These are phyloP conservation scores for Clavispora phyllophila DNA, from an alignment of 805 yeast species.

Conservation along the genomic window DNA sequence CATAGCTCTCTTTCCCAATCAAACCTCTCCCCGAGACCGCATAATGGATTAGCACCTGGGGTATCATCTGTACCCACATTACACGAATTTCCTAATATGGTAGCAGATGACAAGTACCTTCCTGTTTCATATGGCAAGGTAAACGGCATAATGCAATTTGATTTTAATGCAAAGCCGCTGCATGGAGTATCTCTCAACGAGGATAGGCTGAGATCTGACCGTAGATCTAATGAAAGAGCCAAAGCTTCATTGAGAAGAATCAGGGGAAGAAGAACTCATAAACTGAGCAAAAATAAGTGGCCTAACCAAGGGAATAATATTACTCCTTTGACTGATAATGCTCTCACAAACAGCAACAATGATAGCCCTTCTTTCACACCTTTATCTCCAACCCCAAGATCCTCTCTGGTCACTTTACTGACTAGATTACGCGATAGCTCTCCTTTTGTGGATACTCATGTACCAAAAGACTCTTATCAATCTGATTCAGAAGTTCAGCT, in stretches of 20 bases:
- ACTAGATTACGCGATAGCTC: not conserved
- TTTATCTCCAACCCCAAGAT: slow-evolving; percentile 14
- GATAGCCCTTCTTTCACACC: slow-evolving; percentile 20
- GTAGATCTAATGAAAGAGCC: slow-evolving; percentile 54
- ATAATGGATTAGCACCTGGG: slow-evolving; percentile 2
- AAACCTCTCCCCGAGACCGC: slow-evolving; percentile 8
- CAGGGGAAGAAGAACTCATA: slow-evolving; percentile 53
- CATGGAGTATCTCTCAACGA: slow-evolving; percentile 9
- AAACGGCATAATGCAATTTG: slow-evolving; percentile 12
- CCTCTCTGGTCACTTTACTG: not conserved
- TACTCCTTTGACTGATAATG: slow-evolving; percentile 20
- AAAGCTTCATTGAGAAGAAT: slow-evolving; percentile 61
- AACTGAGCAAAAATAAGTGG: slow-evolving; percentile 24
- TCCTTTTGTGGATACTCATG: not conserved
- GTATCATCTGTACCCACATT: slow-evolving; percentile 31
- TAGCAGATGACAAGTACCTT: slow-evolving; percentile 22
- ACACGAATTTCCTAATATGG: slow-evolving; percentile 39
- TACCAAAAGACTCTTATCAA: not conserved
- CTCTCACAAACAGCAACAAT: not conserved
- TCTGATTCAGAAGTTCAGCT: not conserved
- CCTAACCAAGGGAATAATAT: slow-evolving; percentile 16
- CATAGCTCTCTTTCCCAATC: slow-evolving; percentile 17
- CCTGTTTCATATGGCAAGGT: slow-evolving; percentile 19
- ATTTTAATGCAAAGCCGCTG: slow-evolving; percentile 12
- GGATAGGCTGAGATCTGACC: slow-evolving; percentile 12